A percentile compares a stretch with the other conserved stretches of the same genome.
Conservation (phyloP, 192 early-diverging fungal species). For the Umbelopsis ramanniana region DNA sequence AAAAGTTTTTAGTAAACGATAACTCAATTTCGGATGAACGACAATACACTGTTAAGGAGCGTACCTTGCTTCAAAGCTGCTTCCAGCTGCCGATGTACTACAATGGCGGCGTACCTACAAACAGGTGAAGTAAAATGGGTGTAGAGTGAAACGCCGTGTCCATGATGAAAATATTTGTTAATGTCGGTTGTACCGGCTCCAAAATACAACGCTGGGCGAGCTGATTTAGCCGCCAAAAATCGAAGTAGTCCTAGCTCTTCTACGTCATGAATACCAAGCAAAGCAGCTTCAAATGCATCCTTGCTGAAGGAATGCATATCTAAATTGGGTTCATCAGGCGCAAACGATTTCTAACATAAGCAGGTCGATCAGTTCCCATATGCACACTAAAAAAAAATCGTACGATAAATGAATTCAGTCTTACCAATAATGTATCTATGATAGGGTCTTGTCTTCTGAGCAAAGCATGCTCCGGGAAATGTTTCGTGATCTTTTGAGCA, state of each 20-base stretch:
- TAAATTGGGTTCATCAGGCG: not conserved
- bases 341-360: constrained; percentile 12
- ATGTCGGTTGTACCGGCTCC: constrained; percentile 26
- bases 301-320: constrained; percentile 13
- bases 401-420: not conserved
- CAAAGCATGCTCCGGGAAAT: constrained; percentile 26
- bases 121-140: constrained; percentile 99
- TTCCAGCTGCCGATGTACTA: constrained; percentile 91
- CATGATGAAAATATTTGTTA: constrained; percentile 25
- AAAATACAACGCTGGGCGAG: constrained; percentile 2
- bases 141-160: constrained; percentile 68
- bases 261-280: not conserved
- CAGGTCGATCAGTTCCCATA: not conserved
- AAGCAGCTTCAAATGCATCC: constrained; percentile 10
- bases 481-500: constrained; percentile 25
- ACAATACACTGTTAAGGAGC: not conserved
- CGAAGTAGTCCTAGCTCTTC: constrained; percentile 12
- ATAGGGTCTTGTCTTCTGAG: constrained; percentile 21
- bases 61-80: constrained; percentile 58
- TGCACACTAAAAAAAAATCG: not conserved
- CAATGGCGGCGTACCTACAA: constrained; percentile 94
- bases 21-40: not conserved
- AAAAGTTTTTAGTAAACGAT: not conserved
- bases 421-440: constrained; percentile 23
- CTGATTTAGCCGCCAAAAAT: constrained; percentile 13